A percentile compares a stretch with the other conserved stretches of the same genome.
Evolutionary conservation across 2,329 filamentous ascomycete genomes (phyloP).

Genomic region (Aureobasidium vineae): DNA sequence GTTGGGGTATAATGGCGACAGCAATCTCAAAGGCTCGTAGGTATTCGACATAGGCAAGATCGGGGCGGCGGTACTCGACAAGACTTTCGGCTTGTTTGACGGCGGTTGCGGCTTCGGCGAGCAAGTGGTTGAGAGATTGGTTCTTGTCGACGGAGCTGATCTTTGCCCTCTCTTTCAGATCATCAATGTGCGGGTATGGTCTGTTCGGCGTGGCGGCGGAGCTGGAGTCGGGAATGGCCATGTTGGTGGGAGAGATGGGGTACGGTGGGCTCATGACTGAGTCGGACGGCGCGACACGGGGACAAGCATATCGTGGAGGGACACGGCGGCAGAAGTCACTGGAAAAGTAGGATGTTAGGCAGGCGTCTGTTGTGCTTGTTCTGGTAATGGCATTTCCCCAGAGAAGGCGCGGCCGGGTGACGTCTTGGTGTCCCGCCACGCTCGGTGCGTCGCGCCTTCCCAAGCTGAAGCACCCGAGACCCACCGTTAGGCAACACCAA

Average conservation of each 20-base stretch:
- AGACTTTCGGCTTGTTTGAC: conserved; percentile 56
- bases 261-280: conserved; percentile 26
- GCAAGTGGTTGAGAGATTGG: conserved; percentile 37
- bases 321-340: background rate
- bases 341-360: background rate
- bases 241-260: conserved; percentile 10
- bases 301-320: conserved; percentile 10
- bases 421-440: background rate
- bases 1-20: conserved; percentile 70
- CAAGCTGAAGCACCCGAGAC: conserved; percentile 5
- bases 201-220: background rate
- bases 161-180: conserved; percentile 43
- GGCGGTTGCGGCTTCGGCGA: conserved; percentile 44
- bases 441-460: conserved; percentile 8
- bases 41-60: conserved; percentile 79
- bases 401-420: conserved; percentile 10
- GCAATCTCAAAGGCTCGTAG: conserved; percentile 77
- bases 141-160: conserved; percentile 38
- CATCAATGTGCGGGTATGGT: conserved; percentile 43
- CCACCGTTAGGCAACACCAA: conserved; percentile 13
- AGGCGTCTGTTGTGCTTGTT: background rate
- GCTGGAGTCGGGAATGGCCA: conserved; percentile 12
- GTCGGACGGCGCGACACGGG: background rate
- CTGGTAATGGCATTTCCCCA: conserved; percentile 14
- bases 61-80: conserved; percentile 63